Evolutionary conservation across 306 rosid genomes (phyloP).

Genomic region (Fagus crenata): DNA sequence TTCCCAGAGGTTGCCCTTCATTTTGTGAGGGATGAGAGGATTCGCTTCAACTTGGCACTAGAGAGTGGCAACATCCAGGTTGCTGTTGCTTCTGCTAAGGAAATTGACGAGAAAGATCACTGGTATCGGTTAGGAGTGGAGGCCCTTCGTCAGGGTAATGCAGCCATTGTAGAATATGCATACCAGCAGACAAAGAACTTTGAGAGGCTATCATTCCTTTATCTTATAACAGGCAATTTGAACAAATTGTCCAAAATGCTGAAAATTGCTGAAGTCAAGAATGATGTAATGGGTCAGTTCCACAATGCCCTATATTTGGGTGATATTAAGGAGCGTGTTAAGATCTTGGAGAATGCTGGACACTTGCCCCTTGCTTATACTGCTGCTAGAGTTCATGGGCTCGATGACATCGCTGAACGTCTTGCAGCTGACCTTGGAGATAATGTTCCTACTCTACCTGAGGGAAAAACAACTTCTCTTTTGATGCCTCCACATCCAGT

Average conservation of each 20-base stretch:
- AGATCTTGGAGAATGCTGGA: slow-evolving; percentile 84
- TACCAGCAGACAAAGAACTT: slow-evolving; percentile 90
- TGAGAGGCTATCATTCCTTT: slow-evolving; percentile 86
- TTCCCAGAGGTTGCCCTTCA: slow-evolving; percentile 97
- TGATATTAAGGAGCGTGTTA: slow-evolving; percentile 69
- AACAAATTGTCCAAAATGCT: slow-evolving; percentile 89
- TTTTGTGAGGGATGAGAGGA: slow-evolving; percentile 91
- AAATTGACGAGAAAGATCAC: slow-evolving; percentile 90
- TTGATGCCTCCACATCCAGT: slow-evolving; percentile 75
- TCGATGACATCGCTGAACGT: slow-evolving; percentile 71
- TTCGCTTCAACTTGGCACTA: slow-evolving; percentile 80
- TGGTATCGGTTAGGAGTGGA: slow-evolving; percentile 91
- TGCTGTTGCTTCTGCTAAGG: slow-evolving; percentile 90
- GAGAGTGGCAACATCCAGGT: slow-evolving; percentile 95
- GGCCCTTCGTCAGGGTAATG: slow-evolving; percentile 94
- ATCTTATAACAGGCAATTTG: slow-evolving; percentile 76
- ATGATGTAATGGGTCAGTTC: slow-evolving; percentile 97
- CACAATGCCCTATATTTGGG: slow-evolving; percentile 92
- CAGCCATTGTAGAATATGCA: slow-evolving; percentile 89
- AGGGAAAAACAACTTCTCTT: slow-evolving; percentile 71
- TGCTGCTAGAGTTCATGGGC: slow-evolving; percentile 73
- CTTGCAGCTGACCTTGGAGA: slow-evolving; percentile 80
- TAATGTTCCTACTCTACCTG: slow-evolving; percentile 68
- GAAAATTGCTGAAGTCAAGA: slow-evolving; percentile 91
- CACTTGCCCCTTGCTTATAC: slow-evolving; percentile 85